Base-by-base conservation (phyloP, 1,284 basidiomycete genomes). In the Golubevia pallescens region DNA sequence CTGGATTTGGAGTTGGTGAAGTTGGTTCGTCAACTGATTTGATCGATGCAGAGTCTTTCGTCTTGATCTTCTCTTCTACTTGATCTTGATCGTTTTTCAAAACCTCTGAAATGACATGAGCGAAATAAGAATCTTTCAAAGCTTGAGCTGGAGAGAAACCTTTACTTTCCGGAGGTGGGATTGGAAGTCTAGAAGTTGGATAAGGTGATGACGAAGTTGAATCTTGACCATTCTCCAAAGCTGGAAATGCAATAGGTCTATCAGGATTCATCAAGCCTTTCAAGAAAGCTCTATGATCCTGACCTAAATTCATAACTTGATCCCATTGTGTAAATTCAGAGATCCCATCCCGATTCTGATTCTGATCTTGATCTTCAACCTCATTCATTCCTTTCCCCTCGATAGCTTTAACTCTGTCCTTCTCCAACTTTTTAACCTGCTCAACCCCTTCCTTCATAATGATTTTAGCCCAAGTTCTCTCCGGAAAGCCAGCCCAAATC, bases 401-500 rank as follows among this genome's bases (percentile, higher is more conserved):
- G n/a, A n/a, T n/a, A n/a, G n/a, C n/a, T 66, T 59, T 7, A 24
- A 52, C 5, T 20, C 69, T 28, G 13, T 28, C 56, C n/a, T 65
- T 38, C 53, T 74, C 67, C 2, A 61, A 58, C 2, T 32, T 3
- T 60, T 70, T 70, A 59, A 71, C 66, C 28, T 62, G 57, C 0
- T 69, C 73, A 14, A 73, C 58, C 13, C 73, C 75, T n/a, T 71
- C 59, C 3, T 65, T 58, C 55, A 75, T 69, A 1, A 75, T 68
- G 8, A 67, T 61, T 14, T 60, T 60, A 2, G 77, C 77, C 77
- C 77, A 79, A n/a, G 57, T 59, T 10, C 77, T 57, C 6, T 73
- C 73, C 5, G 77, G 77, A 38, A 79, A 77, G 2, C 77, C 77
- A 10, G 67, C 77, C 77, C 77, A 79, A 32, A 79, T 67, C 19